A percentile compares a stretch with the other conserved stretches of the same genome.
Conservation (phyloP, 2,329 filamentous ascomycete species). For the Diaporthe citrichinensis region DNA sequence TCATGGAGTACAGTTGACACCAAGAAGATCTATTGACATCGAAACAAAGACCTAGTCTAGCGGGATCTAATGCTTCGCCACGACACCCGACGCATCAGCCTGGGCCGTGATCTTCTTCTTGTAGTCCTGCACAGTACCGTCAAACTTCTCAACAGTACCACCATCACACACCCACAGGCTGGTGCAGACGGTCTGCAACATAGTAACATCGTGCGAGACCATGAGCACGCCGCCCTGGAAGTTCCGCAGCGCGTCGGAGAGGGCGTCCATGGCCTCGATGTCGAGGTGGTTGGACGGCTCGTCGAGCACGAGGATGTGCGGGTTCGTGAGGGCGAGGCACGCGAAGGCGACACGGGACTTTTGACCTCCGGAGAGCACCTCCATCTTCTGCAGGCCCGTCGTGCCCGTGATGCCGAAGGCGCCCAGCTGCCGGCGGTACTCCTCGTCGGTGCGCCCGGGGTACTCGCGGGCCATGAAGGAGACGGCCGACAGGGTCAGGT, state of each 20-base stretch:
- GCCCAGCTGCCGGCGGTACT: slow-evolving; percentile 94
- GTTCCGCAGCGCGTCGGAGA: slow-evolving; percentile 84
- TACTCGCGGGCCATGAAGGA: slow-evolving; percentile 96
- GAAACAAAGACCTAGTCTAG: background rate
- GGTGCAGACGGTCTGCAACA: slow-evolving; percentile 96
- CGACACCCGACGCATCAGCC: slow-evolving; percentile 89
- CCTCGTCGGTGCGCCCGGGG: slow-evolving; percentile 92
- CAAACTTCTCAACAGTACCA: slow-evolving; percentile 95
- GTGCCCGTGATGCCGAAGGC: slow-evolving; percentile 93
- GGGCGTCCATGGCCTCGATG: slow-evolving; percentile 98
- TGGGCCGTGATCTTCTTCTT: slow-evolving; percentile 96
- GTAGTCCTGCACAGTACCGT: slow-evolving; percentile 94
- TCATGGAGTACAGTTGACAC: background rate
- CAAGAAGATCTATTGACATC: background rate
- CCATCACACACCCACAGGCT: slow-evolving; percentile 97
- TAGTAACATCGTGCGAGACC: slow-evolving; percentile 99
- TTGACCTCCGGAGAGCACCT: slow-evolving; percentile 92
- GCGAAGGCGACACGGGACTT: slow-evolving; percentile 99
- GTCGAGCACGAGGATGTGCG: slow-evolving; percentile 97
- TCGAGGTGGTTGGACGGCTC: slow-evolving; percentile 99
- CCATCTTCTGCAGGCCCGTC: slow-evolving; percentile 97
- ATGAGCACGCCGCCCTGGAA: slow-evolving; percentile 98
- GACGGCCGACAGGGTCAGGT: slow-evolving; percentile 89
- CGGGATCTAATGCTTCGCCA: slow-evolving; percentile 69
- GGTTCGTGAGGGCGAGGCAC: slow-evolving; percentile 93